Evolutionary conservation across 352 stramenopile genomes (phyloP).

Genomic region (Phytopythium mirpurense): DNA sequence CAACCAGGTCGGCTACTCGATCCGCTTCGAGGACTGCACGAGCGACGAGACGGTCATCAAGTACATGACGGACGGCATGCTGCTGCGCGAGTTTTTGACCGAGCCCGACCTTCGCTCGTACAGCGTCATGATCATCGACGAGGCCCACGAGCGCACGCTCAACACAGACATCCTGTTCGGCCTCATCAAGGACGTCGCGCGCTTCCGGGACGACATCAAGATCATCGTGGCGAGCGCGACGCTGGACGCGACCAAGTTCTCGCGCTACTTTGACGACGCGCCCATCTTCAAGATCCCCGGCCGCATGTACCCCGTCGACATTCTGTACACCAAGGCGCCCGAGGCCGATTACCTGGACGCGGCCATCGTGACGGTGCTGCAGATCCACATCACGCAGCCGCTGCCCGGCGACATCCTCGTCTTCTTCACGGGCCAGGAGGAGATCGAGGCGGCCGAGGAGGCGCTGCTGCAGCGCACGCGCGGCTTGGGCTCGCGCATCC

Average conservation of each 20-base stretch:
- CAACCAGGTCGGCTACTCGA: constrained; percentile 97
- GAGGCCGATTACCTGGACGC: constrained; percentile 99
- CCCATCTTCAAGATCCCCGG: constrained; percentile 99
- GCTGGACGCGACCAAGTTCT: constrained; percentile 98
- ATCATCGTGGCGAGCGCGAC: constrained; percentile 97
- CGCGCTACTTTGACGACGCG: constrained; percentile 98
- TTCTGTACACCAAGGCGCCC: constrained; percentile 97
- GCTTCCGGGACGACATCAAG: constrained; percentile 96
- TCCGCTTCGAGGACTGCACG: constrained; percentile 99
- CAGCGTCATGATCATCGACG: constrained; percentile 98
- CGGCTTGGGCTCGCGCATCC: no score
- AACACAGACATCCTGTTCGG: constrained; percentile 99
- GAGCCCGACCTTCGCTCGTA: constrained; percentile 97
- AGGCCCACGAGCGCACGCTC: constrained; percentile 98
- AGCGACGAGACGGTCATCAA: constrained; percentile 92
- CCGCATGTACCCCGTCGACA: constrained; percentile 94
- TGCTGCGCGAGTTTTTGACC: constrained; percentile 98
- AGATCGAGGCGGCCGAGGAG: constrained; percentile 89
- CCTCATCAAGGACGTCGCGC: constrained; percentile 97
- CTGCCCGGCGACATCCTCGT: constrained; percentile 96
- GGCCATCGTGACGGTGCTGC: constrained; percentile 96
- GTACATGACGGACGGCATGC: constrained; percentile 99
- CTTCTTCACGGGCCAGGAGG: constrained; percentile 99
- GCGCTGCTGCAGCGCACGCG: no score
- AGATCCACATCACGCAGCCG: constrained; percentile 99